Base-by-base conservation (phyloP, 805 yeast genomes). In the Torulaspora delbrueckii region DNA sequence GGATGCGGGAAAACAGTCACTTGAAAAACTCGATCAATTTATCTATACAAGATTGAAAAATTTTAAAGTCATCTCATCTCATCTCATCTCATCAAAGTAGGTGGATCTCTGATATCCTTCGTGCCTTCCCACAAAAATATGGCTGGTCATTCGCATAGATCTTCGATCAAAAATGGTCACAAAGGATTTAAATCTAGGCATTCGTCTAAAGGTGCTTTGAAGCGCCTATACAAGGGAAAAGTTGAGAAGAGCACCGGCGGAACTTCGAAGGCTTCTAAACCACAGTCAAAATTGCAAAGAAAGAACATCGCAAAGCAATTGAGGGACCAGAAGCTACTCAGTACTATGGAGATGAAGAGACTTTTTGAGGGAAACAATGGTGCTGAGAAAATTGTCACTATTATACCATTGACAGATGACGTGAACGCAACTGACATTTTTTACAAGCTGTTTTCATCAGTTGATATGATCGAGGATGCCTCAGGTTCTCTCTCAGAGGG, bases 121-220 rank as follows among this genome's bases (percentile, higher is more conserved):
- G 22, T 56, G 19, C 37, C 33, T 32, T 16, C n/a, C 4, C 25
- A 9, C 30, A 10, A 10, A 8, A 4, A 26, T 5, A 80, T 82
- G 84, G 86, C 84, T 37, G 86, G 86, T 57, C 85, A 83, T 65
- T 78, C 88, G 6, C 98, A 93, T 64, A 78, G 98, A 63, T 75
- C 91, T 9, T 80, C 96, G 3, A 69, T 86, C 37, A 91, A 88
- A 67, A 82, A 82, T 60, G 81, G 81, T 39, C 96, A 91, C 59
- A 93, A 93, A 70, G 77, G 90, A 8, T 95, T 88, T 75, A 95
- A 93, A 64, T 79, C 96, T 2, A 85, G 82, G 62, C 99, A 93
- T 72, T 78, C 96, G 16, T 79, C 95, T 10, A 93, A 93, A 62
- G 85, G 96, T 49, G 79, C 89, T 28, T 66, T 91, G 58, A 95